phyloP scores from a whole-genome alignment of 345 rosid species.

The Gossypioides kirkii region DNA sequence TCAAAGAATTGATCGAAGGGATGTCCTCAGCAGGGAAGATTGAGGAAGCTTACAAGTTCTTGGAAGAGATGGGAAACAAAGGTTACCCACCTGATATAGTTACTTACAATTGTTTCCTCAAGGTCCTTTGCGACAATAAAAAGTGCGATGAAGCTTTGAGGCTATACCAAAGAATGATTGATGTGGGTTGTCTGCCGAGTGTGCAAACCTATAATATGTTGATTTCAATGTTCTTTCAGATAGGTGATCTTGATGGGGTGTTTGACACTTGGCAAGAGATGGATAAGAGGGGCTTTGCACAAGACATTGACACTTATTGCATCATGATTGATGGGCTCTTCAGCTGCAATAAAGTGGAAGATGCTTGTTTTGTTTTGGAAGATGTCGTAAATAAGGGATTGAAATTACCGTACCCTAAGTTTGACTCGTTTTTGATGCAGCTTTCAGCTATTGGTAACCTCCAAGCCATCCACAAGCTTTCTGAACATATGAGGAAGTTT shows the following conservation, averaged over 20 bases:
- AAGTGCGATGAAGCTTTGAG: conserved; percentile 64
- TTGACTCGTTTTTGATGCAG: conserved; percentile 74
- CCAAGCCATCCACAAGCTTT: conserved; percentile 62
- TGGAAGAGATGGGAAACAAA: conserved; percentile 76
- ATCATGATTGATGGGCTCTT: conserved; percentile 90
- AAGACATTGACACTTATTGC: conserved; percentile 66
- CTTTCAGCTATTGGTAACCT: conserved; percentile 69
- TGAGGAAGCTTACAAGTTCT: conserved; percentile 70
- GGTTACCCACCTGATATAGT: conserved; percentile 90
- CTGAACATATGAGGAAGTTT: conserved; percentile 77
- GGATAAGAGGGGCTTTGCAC: conserved; percentile 54
- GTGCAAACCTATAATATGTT: conserved; percentile 87
- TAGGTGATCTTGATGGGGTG: conserved; percentile 71
- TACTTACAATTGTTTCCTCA: conserved; percentile 82
- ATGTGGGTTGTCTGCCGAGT: conserved; percentile 66
- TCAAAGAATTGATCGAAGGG: conserved; percentile 74
- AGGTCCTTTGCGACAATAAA: conserved; percentile 67
- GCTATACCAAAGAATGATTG: conserved; percentile 62
- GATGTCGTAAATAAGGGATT: conserved; percentile 60
- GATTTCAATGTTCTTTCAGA: conserved; percentile 64
- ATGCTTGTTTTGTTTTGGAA: conserved; percentile 66
- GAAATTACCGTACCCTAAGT: conserved; percentile 63
- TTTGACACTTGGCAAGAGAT: conserved; percentile 78
- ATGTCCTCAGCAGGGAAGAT: conserved; percentile 69
- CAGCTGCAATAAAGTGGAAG: conserved; percentile 52